A percentile compares a stretch with the other conserved stretches of the same genome.
These are phyloP conservation scores for Eucalyptus marginata DNA, from an alignment of 345 rosid genomes.

Conservation along the genomic window DNA sequence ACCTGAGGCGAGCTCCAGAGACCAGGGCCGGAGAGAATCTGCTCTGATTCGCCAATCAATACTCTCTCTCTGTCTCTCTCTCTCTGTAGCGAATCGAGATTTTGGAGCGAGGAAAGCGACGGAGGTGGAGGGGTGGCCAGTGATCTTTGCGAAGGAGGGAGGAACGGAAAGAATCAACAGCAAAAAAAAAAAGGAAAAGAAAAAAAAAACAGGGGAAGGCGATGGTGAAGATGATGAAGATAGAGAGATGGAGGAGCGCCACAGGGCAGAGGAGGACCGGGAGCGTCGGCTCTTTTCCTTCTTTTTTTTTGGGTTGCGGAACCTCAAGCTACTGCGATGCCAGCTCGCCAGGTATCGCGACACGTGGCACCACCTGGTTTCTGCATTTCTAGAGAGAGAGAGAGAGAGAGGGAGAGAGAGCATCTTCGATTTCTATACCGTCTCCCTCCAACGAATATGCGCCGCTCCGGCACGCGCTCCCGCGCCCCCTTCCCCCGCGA, in stretches of 20 bases:
- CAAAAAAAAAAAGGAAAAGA: background rate
- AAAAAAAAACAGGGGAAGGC: background rate
- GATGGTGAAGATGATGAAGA: background rate
- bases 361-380: slow-evolving; percentile 56
- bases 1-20: background rate
- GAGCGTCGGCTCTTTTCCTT: background rate
- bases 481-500: background rate
- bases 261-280: background rate
- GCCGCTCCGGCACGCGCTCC: background rate
- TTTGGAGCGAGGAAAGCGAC: background rate
- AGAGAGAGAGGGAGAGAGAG: background rate
- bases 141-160: background rate
- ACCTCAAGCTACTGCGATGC: slow-evolving; percentile 41
- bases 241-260: background rate
- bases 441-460: background rate
- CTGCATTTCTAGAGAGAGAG: slow-evolving; percentile 1
- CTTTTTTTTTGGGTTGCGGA: background rate
- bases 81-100: background rate
- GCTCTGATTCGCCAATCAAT: background rate
- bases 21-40: background rate
- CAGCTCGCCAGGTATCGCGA: slow-evolving; percentile 43
- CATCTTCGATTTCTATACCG: background rate
- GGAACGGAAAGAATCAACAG: background rate
- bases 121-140: background rate
- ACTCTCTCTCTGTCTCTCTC: background rate